phyloP scores from a whole-genome alignment of 2,329 filamentous ascomycete genomes.

The Ascochyta clinopodiicola region DNA sequence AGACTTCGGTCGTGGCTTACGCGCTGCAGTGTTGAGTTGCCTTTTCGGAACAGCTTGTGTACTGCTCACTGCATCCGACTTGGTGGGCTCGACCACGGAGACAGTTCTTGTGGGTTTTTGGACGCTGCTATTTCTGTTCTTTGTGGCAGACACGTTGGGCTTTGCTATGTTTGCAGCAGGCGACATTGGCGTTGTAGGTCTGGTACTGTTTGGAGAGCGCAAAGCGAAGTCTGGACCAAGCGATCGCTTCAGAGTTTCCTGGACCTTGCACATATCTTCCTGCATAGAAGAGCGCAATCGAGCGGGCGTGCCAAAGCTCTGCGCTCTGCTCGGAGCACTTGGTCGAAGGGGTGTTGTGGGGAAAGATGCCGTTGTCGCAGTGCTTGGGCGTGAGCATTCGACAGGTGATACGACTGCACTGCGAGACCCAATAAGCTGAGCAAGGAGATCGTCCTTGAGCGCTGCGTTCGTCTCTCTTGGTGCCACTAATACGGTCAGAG shows the following conservation, averaged over 20 bases:
- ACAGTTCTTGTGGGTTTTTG: not conserved
- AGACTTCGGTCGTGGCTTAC: slow-evolving; percentile 15
- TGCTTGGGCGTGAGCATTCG: not conserved
- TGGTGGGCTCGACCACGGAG: not conserved
- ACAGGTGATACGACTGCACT: not conserved
- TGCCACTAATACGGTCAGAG: not conserved
- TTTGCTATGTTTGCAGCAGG: not conserved
- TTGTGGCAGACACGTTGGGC: not conserved
- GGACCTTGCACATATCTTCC: slow-evolving; percentile 17
- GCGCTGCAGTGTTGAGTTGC: slow-evolving; percentile 1
- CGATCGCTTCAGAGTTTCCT: slow-evolving; percentile 17
- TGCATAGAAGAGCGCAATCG: slow-evolving; percentile 14
- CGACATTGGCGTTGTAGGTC: slow-evolving; percentile 1
- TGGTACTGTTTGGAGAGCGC: not conserved
- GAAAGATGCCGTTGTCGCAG: not conserved
- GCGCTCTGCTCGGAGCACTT: not conserved
- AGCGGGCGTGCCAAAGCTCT: slow-evolving; percentile 9
- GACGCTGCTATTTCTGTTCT: not conserved
- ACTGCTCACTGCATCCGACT: not conserved
- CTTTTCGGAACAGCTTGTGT: not conserved
- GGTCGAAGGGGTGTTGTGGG: slow-evolving; percentile 3
- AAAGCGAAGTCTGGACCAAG: slow-evolving; percentile 7
- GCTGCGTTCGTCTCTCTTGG: no score
- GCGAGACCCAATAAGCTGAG: not conserved
- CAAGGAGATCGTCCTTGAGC: not conserved